Base-by-base conservation (phyloP, 768 basidiomycete species). In the Mycena rebaudengoi region DNA sequence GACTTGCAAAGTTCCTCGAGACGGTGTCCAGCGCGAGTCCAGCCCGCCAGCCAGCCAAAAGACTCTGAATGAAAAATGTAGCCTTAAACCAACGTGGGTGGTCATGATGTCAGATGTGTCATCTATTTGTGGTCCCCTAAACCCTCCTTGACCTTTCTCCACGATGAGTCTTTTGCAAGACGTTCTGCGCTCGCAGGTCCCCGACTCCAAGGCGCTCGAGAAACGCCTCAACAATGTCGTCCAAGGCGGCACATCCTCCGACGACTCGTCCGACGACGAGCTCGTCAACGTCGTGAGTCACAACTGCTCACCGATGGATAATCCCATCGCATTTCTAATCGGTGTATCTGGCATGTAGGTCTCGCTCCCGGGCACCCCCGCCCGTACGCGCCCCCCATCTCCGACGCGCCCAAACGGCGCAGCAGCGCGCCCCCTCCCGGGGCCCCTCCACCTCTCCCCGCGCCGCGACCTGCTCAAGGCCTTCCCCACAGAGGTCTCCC, bases 401-500 rank as follows among this genome's bases (percentile, higher is more conserved):
- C 85, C 87, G 14, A 77, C 82, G 23, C 77, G 76, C 53, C n/a
- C n/a, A n/a, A 67, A 79, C 21, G 77, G 82, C 55, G 80, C 83
- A 18, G 77, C 87, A 44, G 75, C 82, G 29, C 80, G 83, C 2
- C 83, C 86, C 6, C 65, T 80, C 14, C 86, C 83, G 26, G 80
- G 85, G 32, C 83, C 84, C 48, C 78, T 82, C 52, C 80, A 79
- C 71, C 77, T 83, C 50, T 73, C 78, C 20, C 75, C 78, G 25
- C 63, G 67, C 16, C 73, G 75, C 43, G 93, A 95, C 72, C 90
- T 89, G 0, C 82, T 95, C 26, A 86, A 82, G 65, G 83, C 78
- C 2, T 83, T 98, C 44, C 92, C 94, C 2, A 96, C 94, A 8
- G 91, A 95, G 67, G 70, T 96, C 20, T 89, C 90, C 1, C 94